Conservation (phyloP, 495 filamentous ascomycete species). For the Paragyromitra xinjiangensis region DNA sequence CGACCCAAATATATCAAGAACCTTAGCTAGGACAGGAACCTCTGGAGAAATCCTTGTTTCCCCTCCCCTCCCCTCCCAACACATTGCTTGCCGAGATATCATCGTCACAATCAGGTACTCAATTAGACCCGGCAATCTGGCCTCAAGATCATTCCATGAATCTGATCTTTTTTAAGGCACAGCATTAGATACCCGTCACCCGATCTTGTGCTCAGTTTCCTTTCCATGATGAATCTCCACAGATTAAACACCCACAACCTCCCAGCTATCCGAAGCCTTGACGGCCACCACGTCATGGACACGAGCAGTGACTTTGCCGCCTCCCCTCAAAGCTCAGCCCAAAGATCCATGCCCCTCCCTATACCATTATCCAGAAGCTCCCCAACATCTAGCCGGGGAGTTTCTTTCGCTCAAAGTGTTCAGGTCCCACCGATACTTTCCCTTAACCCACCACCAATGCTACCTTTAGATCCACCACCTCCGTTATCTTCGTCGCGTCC, state of each 20-base stretch:
- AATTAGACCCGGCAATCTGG: constrained; percentile 51
- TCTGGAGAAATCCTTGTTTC: constrained; percentile 49
- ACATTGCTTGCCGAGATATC: constrained; percentile 42
- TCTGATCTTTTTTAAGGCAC: constrained; percentile 53
- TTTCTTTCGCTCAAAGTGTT: constrained; percentile 48
- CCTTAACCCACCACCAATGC: constrained; percentile 53
- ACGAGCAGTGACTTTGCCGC: constrained; percentile 49
- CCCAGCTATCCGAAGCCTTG: constrained; percentile 55
- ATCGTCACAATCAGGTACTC: constrained; percentile 47
- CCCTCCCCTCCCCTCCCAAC: constrained; percentile 7
- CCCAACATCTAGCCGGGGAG: constrained; percentile 54
- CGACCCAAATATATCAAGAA: constrained; percentile 48
- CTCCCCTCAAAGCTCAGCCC: constrained; percentile 46
- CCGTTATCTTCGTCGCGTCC: constrained; percentile 34
- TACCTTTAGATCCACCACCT: constrained; percentile 53
- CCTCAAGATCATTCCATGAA: constrained; percentile 50
- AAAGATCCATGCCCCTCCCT: constrained; percentile 57
- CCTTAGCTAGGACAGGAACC: constrained; percentile 47
- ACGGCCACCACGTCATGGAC: constrained; percentile 54
- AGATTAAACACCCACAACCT: constrained; percentile 56
- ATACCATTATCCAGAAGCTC: constrained; percentile 56
- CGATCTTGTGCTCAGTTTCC: constrained; percentile 44
- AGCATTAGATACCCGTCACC: constrained; percentile 52
- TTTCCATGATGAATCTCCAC: constrained; percentile 56
- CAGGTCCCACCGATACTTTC: constrained; percentile 45